phyloP scores from a whole-genome alignment of 805 yeast species.

The Kodamaea hsintzibuensis region DNA sequence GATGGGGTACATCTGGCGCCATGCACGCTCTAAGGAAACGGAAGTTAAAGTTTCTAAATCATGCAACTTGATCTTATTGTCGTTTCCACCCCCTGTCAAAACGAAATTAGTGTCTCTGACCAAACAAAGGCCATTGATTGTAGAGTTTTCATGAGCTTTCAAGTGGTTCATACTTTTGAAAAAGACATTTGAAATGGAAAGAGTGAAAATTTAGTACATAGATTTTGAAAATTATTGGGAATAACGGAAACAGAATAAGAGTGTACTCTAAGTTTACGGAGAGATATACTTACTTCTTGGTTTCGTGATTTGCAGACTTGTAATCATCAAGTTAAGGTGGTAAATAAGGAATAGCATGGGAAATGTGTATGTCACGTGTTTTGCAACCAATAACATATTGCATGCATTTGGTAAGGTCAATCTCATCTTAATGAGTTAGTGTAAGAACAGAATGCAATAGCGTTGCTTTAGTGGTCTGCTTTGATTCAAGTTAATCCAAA shows the following conservation, averaged over 20 bases:
- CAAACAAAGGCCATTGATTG: conserved; percentile 1
- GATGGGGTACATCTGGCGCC: conserved; percentile 18
- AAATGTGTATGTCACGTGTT: not conserved
- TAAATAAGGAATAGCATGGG: not conserved
- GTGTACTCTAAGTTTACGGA: not conserved
- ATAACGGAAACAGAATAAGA: not conserved
- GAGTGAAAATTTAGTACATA: not conserved
- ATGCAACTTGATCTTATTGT: conserved; percentile 17
- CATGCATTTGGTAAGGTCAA: not conserved
- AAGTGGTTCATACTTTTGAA: not conserved
- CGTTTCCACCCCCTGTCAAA: conserved; percentile 23
- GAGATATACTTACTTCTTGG: too few relatives aligned
- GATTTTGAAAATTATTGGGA: too few relatives aligned
- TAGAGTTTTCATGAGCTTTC: not conserved
- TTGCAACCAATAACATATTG: not conserved
- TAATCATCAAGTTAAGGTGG: too few relatives aligned
- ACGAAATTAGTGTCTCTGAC: conserved; percentile 17
- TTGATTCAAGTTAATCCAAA: too few relatives aligned
- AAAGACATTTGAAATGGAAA: not conserved
- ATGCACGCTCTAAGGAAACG: not conserved
- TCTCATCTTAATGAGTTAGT: too few relatives aligned
- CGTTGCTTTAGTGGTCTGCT: too few relatives aligned
- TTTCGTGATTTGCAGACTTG: too few relatives aligned
- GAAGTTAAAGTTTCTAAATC: conserved; percentile 3
- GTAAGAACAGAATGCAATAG: too few relatives aligned